Evolutionary conservation across 2,329 filamentous ascomycete genomes (phyloP), one percentile per base, ranked within the genome.

Genomic region (Fusarium sulawesiense): DNA sequence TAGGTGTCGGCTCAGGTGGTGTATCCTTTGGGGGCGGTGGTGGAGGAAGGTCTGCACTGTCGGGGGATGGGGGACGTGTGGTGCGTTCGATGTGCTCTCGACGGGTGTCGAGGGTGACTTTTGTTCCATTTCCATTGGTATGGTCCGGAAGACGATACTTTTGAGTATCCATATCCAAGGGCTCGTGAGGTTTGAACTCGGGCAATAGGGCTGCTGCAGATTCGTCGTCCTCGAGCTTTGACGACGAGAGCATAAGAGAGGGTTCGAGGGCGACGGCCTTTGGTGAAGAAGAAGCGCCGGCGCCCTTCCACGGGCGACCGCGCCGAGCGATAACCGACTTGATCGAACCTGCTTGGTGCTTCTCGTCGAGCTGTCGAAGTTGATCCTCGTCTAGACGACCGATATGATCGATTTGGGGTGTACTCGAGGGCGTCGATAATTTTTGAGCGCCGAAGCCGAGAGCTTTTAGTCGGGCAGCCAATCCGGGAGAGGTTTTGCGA

Each of bases 101-200:
- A 60, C 86, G 85, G 45, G 83, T 88, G 40, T 88, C 86, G 32
- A 84, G 81, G 66, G 88, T 87, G 42, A 85, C 85, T 76, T 91
- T 90, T 77, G 89, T 86, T 80, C 89, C 88, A 83, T 93, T 87
- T 80, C 88, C 85, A 80, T 89, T 90, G 55, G 83, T 87, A 77
- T 90, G 87, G 79, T 93, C 91, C 59, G 91, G 91, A 77, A 93
- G 81, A 46, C 89, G 87, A 77, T 93, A 93, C 79, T 93, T 93
- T 76, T 91, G 87, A 60, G 88, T 90, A 80, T 93, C 91, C 86
- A 91, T 89, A 70, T 87, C 86, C 78, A 89, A 75, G 61, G 84
- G 83, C 56, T 84, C 81, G 18, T 81, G 75, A 37, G 81, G 80
- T 73, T 77, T 82, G 78, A 85, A 90, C 81, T 87, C 84, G 41